These are phyloP conservation scores for Jaapia argillacea DNA, from an alignment of 768 basidiomycete genomes.

Conservation along the genomic window DNA sequence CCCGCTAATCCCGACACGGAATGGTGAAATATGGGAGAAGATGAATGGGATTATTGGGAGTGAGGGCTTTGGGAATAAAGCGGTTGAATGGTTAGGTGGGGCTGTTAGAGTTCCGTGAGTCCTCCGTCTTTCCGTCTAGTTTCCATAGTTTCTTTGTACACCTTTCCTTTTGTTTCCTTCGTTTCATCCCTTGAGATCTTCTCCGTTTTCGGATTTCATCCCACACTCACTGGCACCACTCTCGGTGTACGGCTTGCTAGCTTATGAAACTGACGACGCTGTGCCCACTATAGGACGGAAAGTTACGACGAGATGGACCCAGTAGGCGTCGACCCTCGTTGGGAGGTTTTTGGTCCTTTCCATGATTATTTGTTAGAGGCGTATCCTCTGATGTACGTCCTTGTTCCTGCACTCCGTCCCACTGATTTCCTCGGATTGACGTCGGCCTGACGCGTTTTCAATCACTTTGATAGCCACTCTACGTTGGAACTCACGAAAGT, in stretches of 20 bases:
- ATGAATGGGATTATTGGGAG: conserved; percentile 22
- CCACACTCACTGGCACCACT: too few relatives aligned
- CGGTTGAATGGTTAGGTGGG: conserved; percentile 26
- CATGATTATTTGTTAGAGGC: conserved; percentile 32
- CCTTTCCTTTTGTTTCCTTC: too few relatives aligned
- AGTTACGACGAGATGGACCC: conserved; percentile 38
- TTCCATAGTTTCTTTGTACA: too few relatives aligned
- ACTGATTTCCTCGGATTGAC: too few relatives aligned
- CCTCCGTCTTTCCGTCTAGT: background rate
- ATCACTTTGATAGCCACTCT: too few relatives aligned
- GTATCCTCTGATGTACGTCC: conserved; percentile 61
- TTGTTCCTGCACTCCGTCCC: too few relatives aligned
- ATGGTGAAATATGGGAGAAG: conserved; percentile 21
- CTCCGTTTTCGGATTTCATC: too few relatives aligned
- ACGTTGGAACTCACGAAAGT: conserved; percentile 42
- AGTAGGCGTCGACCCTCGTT: conserved; percentile 37
- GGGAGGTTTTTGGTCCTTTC: conserved; percentile 27
- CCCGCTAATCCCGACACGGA: conserved; percentile 21
- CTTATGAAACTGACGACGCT: too few relatives aligned
- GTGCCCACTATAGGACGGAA: conserved; percentile 41
- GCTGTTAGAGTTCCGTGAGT: conserved; percentile 21
- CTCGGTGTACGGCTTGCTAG: too few relatives aligned
- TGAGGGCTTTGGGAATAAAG: conserved; percentile 23
- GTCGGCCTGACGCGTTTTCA: too few relatives aligned
- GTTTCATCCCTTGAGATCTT: too few relatives aligned